These are phyloP conservation scores for Spathaspora girioi DNA, from an alignment of 805 yeast species.

Conservation along the genomic window DNA sequence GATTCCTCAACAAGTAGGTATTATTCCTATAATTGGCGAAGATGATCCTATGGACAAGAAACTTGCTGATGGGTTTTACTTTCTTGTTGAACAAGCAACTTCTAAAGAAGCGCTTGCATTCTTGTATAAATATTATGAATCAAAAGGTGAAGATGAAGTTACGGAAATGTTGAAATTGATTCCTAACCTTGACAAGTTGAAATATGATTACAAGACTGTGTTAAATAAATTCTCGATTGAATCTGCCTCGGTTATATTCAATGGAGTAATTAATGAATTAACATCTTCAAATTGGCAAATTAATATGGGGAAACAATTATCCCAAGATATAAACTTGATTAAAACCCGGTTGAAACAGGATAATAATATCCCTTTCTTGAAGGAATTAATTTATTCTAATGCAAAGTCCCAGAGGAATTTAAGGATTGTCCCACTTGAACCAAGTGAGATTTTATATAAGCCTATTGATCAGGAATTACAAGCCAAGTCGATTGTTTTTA, in stretches of 20 bases:
- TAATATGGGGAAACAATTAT: conserved; percentile 48
- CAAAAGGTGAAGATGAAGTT: conserved; percentile 21
- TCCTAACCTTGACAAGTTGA: conserved; percentile 5
- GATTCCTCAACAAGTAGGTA: conserved; percentile 77
- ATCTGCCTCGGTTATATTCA: conserved; percentile 55
- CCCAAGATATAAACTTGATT: conserved; percentile 46
- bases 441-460: conserved; percentile 30
- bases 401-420: conserved; percentile 45
- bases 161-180: conserved; percentile 15
- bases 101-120: conserved; percentile 36
- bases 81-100: conserved; percentile 25
- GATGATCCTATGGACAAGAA: conserved; percentile 23
- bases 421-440: conserved; percentile 30
- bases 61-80: conserved; percentile 32
- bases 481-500: conserved; percentile 19
- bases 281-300: conserved; percentile 51
- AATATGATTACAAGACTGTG: conserved; percentile 17
- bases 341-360: conserved; percentile 22
- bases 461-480: conserved; percentile 22
- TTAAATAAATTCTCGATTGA: conserved; percentile 32
- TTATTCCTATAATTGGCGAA: conserved; percentile 56
- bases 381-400: conserved; percentile 39
- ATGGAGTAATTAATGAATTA: conserved; percentile 66
- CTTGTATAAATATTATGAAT: conserved; percentile 32
- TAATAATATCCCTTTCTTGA: conserved; percentile 25